Evolutionary conservation across 2,329 filamentous ascomycete species (phyloP).

Genomic region (Phialemoniopsis sp.): DNA sequence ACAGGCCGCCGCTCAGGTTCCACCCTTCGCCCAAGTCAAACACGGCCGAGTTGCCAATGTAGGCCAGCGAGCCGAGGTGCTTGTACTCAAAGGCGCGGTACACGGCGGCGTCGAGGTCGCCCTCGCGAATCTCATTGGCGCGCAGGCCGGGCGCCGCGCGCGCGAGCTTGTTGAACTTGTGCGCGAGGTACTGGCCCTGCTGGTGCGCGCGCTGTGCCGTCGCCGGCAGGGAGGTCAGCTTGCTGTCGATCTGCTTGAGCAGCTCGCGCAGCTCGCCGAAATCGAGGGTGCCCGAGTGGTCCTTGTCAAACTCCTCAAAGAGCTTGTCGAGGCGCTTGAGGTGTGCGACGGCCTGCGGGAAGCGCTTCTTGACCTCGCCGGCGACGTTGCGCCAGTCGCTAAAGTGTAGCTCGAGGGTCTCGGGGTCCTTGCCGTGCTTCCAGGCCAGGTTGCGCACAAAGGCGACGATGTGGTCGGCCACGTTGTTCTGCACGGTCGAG

Average conservation of each 20-base stretch:
- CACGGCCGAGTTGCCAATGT: conserved; percentile 92
- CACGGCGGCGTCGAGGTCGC: conserved; percentile 85
- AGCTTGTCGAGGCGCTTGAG: conserved; percentile 86
- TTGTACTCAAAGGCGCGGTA: conserved; percentile 95
- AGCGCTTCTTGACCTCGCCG: conserved; percentile 76
- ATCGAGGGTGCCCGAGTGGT: conserved; percentile 88
- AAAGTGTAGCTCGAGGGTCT: conserved; percentile 83
- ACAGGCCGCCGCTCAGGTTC: conserved; percentile 75
- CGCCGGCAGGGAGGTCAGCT: conserved; percentile 89
- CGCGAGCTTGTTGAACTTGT: conserved; percentile 91
- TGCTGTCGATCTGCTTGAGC: conserved; percentile 86
- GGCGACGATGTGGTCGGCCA: conserved; percentile 83
- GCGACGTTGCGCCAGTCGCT: conserved; percentile 85
- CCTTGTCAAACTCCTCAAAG: conserved; percentile 88
- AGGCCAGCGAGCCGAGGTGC: conserved; percentile 88
- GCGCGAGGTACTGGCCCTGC: conserved; percentile 87
- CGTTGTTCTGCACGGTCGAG: conserved; percentile 94
- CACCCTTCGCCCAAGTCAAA: conserved; percentile 82
- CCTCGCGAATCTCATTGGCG: conserved; percentile 79
- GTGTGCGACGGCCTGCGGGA: conserved; percentile 86
- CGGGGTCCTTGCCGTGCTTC: conserved; percentile 86
- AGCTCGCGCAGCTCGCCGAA: conserved; percentile 89
- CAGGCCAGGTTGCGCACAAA: conserved; percentile 88
- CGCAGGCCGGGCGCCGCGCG: conserved; percentile 69
- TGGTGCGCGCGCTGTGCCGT: conserved; percentile 96